Evolutionary conservation across 176 grass and related monocot species (phyloP), one percentile per base, ranked within the genome.

Genomic region (Aegilops speltoides): DNA sequence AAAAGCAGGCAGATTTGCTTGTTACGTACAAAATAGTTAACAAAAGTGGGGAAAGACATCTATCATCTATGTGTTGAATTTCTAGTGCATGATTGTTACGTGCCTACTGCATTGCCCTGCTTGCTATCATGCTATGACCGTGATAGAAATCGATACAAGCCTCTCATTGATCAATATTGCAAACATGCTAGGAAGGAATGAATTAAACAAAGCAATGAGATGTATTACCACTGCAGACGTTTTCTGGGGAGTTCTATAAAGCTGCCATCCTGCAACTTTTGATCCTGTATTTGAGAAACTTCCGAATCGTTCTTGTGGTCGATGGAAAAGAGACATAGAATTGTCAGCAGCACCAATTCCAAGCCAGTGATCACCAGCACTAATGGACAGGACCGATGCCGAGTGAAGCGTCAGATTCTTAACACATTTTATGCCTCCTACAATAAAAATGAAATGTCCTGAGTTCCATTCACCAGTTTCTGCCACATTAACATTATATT

Each of bases 211-310:
- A 52, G 14, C 25, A 81, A 79, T 85, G 73, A 79, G 25, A 76
- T 32, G 29, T 81, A 76, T 91, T 91, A 99, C 97, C 97, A 99
- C 81, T 80, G 97, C 92, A 91, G 93, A 83, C 54, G 97, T 90
- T 89, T 93, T 99, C 80, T 99, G 97, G 80, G 97, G 97, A 84
- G 94, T 96, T 89, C 97, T 95, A 71, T 99, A 99, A 76, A 99
- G 92, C 89, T 99, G 97, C 97, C 97, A 99, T 86, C 89, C 94
- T 78, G 92, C 87, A 65, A 79, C 85, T 90, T 99, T 99, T 57
- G 92, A 92, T 90, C 90, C 91, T 79, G 93, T 73, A 79, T 91
- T 89, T 54, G 97, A 86, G 72, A 99, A 94, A 82, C 92, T 85
- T 88, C 94, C 87, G 1, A 91, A 93, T 87, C 94, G 94, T 87